These are phyloP conservation scores for Eremochloa ophiuroides DNA, from an alignment of 176 grass and related monocot species.

Conservation along the genomic window DNA sequence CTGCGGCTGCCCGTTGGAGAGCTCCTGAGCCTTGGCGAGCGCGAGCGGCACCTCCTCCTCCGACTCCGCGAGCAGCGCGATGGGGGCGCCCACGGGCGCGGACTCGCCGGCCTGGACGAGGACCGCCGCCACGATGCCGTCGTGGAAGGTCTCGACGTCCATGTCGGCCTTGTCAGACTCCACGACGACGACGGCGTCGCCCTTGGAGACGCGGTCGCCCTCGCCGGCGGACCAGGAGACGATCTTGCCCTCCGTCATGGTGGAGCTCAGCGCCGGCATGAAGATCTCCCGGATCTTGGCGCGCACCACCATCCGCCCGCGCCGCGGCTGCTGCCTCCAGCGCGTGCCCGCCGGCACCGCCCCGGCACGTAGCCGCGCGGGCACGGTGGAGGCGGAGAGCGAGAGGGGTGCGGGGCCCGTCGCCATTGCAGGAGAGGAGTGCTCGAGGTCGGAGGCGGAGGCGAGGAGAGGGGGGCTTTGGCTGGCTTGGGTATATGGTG, in stretches of 20 bases:
- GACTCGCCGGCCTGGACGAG: conserved; percentile 71
- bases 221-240: conserved; percentile 76
- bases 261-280: conserved; percentile 98
- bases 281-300: conserved; percentile 99
- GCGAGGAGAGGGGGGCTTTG: not conserved
- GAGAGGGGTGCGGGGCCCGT: conserved; percentile 26
- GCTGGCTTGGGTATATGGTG: conserved; percentile 28
- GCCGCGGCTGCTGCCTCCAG: not conserved
- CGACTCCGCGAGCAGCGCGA: conserved; percentile 88
- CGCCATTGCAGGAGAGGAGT: conserved; percentile 38
- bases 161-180: conserved; percentile 99
- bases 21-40: conserved; percentile 54
- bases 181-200: conserved; percentile 89
- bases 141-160: conserved; percentile 97
- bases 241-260: conserved; percentile 98
- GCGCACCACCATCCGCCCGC: conserved; percentile 46
- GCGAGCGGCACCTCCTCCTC: conserved; percentile 79
- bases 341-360: not conserved
- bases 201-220: conserved; percentile 85
- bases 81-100: conserved; percentile 82
- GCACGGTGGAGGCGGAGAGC: conserved; percentile 29
- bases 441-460: conserved; percentile 2
- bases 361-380: conserved; percentile 16
- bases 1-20: conserved; percentile 52
- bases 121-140: conserved; percentile 85